Base-by-base conservation (phyloP, 345 rosid species). In the Gossypium turneri region DNA sequence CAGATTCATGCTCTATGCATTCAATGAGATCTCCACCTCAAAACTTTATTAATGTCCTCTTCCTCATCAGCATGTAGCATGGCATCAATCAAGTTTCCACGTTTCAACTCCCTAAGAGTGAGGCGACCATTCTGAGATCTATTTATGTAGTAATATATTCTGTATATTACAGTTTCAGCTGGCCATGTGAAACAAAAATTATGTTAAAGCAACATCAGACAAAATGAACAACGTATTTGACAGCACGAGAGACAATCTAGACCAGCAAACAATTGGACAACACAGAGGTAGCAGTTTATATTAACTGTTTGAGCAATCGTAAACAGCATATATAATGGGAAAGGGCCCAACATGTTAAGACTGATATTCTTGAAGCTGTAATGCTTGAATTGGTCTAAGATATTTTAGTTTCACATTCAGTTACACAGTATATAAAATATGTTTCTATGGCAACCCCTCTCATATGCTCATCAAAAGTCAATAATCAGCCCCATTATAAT, bases 111-210 rank as follows among this genome's bases (percentile, higher is more conserved):
- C 87, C 90, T 89, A 72, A 95, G 85, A 67, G 93, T 87, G 68
- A 93, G 87, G 79, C 81, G 93, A 50, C 99, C 98, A 90, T 89
- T 89, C 71, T 93, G 94, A 34, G 91, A 74, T 86, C 97, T 88
- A 88, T 91, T 95, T 78, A 93, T 84, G 87, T 89, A 89, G 91
- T 90, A 95, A 83, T 88, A 95, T 82, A 95, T 95, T 88, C 99
- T 84, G 84, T 89, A 95, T 86, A 93, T 88, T 67, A 95, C 99
- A 82, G 99, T 95, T 87, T 95, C 99, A 86, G 98, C 99, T 95
- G 97, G 77, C 62, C 76, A 84, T 75, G 45, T 22, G 58, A 7
- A 71, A 55, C 52, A 75, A 19, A 13, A 60, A 11, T 47, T 7
- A 52, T 16, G 52, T 52, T 52, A 75, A 68, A 47, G 72, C 41